A percentile compares a stretch with the other conserved stretches of the same genome.
phyloP scores from a whole-genome alignment of 1,284 basidiomycete species.

The Moesziomyces globuligerus region DNA sequence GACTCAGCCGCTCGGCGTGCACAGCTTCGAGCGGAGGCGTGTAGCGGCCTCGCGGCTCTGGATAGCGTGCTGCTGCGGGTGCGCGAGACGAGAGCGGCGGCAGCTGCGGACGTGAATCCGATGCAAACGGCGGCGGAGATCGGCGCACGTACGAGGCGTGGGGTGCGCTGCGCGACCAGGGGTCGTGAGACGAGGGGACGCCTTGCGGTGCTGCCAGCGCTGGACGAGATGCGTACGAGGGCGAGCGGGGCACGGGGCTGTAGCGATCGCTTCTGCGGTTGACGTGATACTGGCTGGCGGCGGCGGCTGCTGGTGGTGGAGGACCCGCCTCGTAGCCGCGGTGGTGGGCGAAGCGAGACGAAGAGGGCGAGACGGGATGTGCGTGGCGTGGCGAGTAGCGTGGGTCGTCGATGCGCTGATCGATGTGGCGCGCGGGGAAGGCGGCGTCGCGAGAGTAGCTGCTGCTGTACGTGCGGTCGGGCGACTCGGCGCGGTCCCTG shows the following conservation, averaged over 20 bases:
- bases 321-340: conserved; percentile 21
- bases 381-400: conserved; percentile 44
- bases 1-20: conserved; percentile 20
- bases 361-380: conserved; percentile 27
- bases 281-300: conserved; percentile 14
- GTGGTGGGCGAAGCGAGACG: conserved; percentile 23
- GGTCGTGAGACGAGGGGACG: conserved; percentile 16
- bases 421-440: conserved; percentile 27
- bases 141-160: conserved; percentile 27
- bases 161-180: conserved; percentile 24
- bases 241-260: conserved; percentile 40
- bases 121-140: conserved; percentile 31
- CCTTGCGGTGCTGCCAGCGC: conserved; percentile 11
- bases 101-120: conserved; percentile 33
- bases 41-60: conserved; percentile 29
- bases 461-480: conserved; percentile 28
- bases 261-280: conserved; percentile 30
- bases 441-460: conserved; percentile 34
- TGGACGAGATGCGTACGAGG: conserved; percentile 33
- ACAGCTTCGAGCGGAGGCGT: conserved; percentile 33
- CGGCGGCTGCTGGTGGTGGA: too few relatives aligned
- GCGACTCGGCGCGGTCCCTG: conserved; percentile 28
- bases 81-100: conserved; percentile 40
- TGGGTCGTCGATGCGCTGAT: conserved; percentile 27
- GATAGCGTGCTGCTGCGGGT: conserved; percentile 11